phyloP scores from a whole-genome alignment of 768 basidiomycete genomes.

The Naganishia onofrii region DNA sequence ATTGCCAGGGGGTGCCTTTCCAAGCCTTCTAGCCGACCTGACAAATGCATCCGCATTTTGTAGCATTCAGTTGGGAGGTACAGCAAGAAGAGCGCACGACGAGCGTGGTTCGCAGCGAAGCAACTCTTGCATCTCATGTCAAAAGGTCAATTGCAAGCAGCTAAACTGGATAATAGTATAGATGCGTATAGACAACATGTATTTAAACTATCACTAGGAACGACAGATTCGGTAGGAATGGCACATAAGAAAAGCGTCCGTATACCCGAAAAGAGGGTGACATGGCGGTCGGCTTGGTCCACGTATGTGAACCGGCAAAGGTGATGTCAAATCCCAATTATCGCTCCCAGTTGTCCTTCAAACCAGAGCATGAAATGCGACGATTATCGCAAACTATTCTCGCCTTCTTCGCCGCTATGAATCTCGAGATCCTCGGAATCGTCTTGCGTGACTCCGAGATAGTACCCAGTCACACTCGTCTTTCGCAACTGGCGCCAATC shows the following conservation, averaged over 20 bases:
- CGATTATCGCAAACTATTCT: neutral
- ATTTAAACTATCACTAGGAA: no score
- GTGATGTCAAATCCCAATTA: neutral
- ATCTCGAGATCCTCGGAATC: neutral
- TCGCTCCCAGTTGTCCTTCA: neutral
- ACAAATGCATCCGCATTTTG: no score
- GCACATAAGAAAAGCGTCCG: neutral
- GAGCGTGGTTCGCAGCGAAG: no score
- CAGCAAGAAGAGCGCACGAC: no score
- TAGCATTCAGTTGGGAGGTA: no score
- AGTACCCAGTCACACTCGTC: slow-evolving; percentile 15
- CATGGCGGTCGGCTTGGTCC: neutral
- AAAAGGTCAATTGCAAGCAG: no score
- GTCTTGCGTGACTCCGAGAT: neutral
- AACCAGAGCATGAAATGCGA: neutral
- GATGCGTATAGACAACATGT: no score
- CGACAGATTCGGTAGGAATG: no score
- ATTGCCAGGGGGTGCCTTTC: no score
- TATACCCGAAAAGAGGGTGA: neutral
- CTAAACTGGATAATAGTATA: no score
- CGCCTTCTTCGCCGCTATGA: neutral
- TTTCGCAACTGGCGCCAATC: neutral
- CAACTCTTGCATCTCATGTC: no score
- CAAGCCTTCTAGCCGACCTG: no score
- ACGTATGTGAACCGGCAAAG: neutral